Base-by-base conservation (phyloP, 495 filamentous ascomycete species). In the Chaetomidium leptoderma region DNA sequence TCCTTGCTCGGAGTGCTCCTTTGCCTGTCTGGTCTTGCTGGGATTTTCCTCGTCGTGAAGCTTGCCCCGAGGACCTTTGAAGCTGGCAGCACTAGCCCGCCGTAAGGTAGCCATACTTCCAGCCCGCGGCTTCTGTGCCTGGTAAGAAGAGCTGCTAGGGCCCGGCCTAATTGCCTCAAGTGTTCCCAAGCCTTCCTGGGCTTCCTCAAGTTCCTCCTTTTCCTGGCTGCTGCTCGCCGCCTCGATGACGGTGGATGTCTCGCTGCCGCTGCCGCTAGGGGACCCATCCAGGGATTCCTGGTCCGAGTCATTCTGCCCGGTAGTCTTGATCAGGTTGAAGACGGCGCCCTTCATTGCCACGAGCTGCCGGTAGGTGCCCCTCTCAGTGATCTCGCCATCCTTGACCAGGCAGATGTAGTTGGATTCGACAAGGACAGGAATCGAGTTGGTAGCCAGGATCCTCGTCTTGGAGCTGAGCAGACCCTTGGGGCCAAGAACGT, bases 401-500 rank as follows among this genome's bases (percentile, higher is more conserved):
- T 88, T 84, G 44, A 98, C 70, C 47, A 97, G 72, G 33, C 81
- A 87, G 62, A 99, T 91, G 65, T 84, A 91, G 68, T 97, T 87
- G 21, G 77, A 74, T 67, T 96, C 89, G 63, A 86, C 82, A 46
- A 99, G 76, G 21, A 99, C 89, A 10, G 93, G 86, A 62, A 97
- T 97, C 0, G 95, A 90, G 66, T 99, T 99, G 6, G 95, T 97
- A 21, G 93, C 95, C 48, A 99, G 78, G 46, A 99, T 88, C 64
- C 92, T 85, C 11, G 93, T 96, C 71, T 97, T 99, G 37, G 86
- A 81, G 43, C 72, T 80, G 30, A 99, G 80, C 17, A 99, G 79
- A 55, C 95, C 95, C 48, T 85, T 86, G 6, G 83, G 75, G 10
- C 95, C 93, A 39, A 99, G 82, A 9, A 99, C 95, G 61, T 89